phyloP scores from a whole-genome alignment of 2,329 filamentous ascomycete species.

The Phyllosticta paracitricarpa region DNA sequence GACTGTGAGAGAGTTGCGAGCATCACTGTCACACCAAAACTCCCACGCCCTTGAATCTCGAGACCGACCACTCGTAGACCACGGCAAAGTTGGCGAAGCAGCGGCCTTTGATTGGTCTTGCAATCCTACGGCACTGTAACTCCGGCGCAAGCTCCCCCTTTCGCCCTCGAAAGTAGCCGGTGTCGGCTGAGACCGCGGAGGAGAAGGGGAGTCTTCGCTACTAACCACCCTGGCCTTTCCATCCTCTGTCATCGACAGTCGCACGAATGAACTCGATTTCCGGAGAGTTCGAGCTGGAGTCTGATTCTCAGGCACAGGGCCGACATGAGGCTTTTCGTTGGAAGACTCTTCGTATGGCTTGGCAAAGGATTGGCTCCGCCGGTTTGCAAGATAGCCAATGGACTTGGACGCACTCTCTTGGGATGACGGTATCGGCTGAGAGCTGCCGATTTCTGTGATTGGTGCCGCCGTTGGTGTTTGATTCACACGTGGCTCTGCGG shows the following conservation, averaged over 20 bases:
- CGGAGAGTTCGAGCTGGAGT: slow-evolving; percentile 31
- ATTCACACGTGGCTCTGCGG: slow-evolving; percentile 17
- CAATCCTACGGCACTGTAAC: slow-evolving; percentile 53
- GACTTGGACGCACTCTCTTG: slow-evolving; percentile 23
- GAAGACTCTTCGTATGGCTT: slow-evolving; percentile 21
- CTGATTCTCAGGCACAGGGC: neutral
- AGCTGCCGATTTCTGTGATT: slow-evolving; percentile 20
- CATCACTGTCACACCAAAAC: slow-evolving; percentile 74
- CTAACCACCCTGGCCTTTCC: slow-evolving; percentile 81
- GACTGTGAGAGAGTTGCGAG: slow-evolving; percentile 67
- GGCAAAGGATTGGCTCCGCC: slow-evolving; percentile 34
- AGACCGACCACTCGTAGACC: slow-evolving; percentile 57
- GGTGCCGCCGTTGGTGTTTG: slow-evolving; percentile 13
- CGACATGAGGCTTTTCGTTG: neutral
- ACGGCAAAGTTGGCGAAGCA: slow-evolving; percentile 22
- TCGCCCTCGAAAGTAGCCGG: slow-evolving; percentile 34
- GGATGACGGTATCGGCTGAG: slow-evolving; percentile 22
- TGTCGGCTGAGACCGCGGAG: slow-evolving; percentile 43
- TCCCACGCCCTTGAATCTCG: slow-evolving; percentile 86
- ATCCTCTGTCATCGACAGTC: slow-evolving; percentile 75
- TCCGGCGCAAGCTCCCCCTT: slow-evolving; percentile 53
- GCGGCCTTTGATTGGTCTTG: slow-evolving; percentile 25
- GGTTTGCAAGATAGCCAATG: slow-evolving; percentile 36
- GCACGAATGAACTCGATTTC: slow-evolving; percentile 46
- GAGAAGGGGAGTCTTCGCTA: slow-evolving; percentile 58